phyloP scores from a whole-genome alignment of 176 grass and related monocot species.

The Raddia guianensis region DNA sequence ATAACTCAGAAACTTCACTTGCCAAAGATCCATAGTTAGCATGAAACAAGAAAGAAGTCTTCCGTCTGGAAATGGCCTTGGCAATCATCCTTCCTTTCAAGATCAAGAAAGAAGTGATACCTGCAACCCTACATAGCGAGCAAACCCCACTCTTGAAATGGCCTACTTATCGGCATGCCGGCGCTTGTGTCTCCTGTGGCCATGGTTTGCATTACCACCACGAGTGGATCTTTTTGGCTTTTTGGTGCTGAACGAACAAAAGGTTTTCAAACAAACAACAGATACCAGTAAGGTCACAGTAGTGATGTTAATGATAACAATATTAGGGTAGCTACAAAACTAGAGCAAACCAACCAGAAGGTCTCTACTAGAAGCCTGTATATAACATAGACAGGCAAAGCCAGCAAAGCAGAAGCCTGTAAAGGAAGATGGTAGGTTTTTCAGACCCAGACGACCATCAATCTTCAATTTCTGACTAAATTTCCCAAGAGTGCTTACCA shows the following conservation, averaged over 20 bases:
- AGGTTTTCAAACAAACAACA: constrained; percentile 3
- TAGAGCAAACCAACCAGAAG: constrained; percentile 64
- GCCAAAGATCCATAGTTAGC: neutral
- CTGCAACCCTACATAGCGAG: constrained; percentile 25
- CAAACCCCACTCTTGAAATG: neutral
- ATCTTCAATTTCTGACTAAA: constrained; percentile 12
- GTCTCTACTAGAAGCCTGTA: constrained; percentile 66
- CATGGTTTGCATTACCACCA: constrained; percentile 49
- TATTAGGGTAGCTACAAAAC: neutral
- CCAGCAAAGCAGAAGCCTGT: constrained; percentile 91
- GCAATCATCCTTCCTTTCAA: neutral
- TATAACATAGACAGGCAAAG: constrained; percentile 69
- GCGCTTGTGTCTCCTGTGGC: constrained; percentile 71
- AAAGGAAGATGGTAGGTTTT: constrained; percentile 20
- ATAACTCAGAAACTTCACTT: neutral
- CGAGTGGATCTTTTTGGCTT: constrained; percentile 55
- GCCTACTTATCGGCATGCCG: constrained; percentile 71
- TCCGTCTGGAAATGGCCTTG: neutral
- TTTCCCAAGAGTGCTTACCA: constrained; percentile 58
- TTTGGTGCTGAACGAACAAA: constrained; percentile 51
- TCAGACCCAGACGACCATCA: neutral
- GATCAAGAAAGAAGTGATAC: neutral
- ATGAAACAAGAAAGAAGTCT: too few species aligned
- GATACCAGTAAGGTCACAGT: neutral
- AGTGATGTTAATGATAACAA: neutral